Percentiles rank a stretch among this genome's conserved stretches.
Evolutionary conservation across 495 filamentous ascomycete species (phyloP).

Genomic region (Neurospora sp.): DNA sequence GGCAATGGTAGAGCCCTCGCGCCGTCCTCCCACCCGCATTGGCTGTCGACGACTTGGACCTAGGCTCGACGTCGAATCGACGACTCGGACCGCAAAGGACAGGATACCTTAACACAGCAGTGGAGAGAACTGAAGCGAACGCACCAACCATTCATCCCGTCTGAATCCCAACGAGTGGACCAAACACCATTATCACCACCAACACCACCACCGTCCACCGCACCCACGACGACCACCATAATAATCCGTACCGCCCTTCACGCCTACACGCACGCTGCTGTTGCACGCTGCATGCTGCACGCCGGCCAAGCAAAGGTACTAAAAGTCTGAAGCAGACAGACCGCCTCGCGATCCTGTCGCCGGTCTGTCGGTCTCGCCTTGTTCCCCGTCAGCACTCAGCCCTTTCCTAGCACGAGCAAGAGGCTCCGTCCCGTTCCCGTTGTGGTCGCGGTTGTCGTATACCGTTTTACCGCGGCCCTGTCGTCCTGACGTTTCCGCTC

Average conservation of each 20-base stretch:
- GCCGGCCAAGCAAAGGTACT: background rate
- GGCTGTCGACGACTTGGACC: background rate
- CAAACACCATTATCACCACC: constrained; percentile 1
- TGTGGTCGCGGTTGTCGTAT: background rate
- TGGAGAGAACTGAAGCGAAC: background rate
- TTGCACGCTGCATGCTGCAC: background rate
- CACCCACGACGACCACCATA: background rate
- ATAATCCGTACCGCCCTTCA: background rate
- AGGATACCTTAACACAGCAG: background rate
- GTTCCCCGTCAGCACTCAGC: constrained; percentile 5
- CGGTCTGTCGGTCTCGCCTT: background rate
- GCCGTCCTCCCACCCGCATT: constrained; percentile 1
- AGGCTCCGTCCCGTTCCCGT: background rate
- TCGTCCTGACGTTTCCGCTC: constrained; percentile 1
- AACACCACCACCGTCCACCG: background rate
- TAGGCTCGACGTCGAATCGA: background rate
- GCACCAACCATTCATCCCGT: background rate
- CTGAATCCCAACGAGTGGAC: background rate
- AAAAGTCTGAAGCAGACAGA: background rate
- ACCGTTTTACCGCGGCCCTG: background rate
- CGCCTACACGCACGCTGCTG: background rate
- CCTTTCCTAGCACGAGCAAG: background rate
- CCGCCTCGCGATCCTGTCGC: background rate
- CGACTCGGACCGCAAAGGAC: background rate
- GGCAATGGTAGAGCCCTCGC: background rate